A percentile compares a stretch with the other conserved stretches of the same genome.
These are phyloP conservation scores for Daldinia vernicosa DNA, from an alignment of 495 filamentous ascomycete species.

Conservation along the genomic window DNA sequence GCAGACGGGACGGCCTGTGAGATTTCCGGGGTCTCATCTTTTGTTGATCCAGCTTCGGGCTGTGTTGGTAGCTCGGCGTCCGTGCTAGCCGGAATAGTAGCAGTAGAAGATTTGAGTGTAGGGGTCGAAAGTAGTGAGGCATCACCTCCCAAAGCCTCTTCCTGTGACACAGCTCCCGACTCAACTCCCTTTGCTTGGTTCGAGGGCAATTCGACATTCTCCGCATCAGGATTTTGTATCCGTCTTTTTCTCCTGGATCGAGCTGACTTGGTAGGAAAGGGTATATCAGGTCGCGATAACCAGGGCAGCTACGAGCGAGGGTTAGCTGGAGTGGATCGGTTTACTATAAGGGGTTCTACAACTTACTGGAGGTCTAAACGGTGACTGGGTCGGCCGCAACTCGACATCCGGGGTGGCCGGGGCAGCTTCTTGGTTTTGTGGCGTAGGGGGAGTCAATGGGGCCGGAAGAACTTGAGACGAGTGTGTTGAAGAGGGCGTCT, in stretches of 20 bases:
- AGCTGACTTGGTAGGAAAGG: constrained; percentile 67
- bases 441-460: constrained; percentile 52
- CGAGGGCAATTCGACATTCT: constrained; percentile 46
- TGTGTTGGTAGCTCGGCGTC: constrained; percentile 52
- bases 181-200: constrained; percentile 47
- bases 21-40: constrained; percentile 70
- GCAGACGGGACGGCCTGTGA: constrained; percentile 73
- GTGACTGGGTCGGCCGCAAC: constrained; percentile 30
- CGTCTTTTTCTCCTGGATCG: constrained; percentile 51
- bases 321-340: constrained; percentile 24
- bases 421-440: constrained; percentile 32
- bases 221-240: constrained; percentile 44
- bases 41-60: constrained; percentile 73
- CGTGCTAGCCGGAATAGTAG: constrained; percentile 29
- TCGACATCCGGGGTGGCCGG: constrained; percentile 32
- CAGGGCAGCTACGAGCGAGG: constrained; percentile 71
- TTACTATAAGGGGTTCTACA: not conserved
- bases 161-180: constrained; percentile 16
- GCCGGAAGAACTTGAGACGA: constrained; percentile 54
- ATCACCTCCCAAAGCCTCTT: constrained; percentile 21
- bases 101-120: constrained; percentile 33
- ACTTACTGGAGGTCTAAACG: constrained; percentile 74
- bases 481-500: constrained; percentile 54
- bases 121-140: constrained; percentile 40
- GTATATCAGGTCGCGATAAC: constrained; percentile 73